phyloP scores from a whole-genome alignment of 176 grass and related monocot genomes.

The Eragrostis curvula region DNA sequence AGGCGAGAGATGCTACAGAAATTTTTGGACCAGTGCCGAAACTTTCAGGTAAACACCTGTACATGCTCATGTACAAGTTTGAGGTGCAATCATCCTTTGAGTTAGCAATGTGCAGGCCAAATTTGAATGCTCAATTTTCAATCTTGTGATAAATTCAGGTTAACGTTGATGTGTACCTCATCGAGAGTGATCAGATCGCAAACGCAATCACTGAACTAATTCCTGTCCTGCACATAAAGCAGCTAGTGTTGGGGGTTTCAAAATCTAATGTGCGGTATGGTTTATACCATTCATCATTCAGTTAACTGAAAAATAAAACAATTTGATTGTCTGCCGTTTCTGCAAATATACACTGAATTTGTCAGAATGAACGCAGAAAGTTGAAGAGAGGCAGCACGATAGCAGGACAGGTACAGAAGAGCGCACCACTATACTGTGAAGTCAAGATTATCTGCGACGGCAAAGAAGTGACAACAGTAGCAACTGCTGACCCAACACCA shows the following conservation, averaged over 20 bases:
- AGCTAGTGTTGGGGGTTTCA: constrained; percentile 65
- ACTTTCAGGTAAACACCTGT: constrained; percentile 53
- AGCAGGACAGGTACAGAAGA: constrained; percentile 75
- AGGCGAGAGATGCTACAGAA: constrained; percentile 74
- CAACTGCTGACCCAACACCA: constrained; percentile 38
- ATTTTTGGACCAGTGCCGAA: constrained; percentile 60
- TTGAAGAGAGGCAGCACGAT: constrained; percentile 57
- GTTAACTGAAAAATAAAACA: neutral
- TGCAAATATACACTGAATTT: constrained; percentile 2
- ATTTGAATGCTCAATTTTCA: neutral
- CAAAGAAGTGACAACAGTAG: constrained; percentile 53
- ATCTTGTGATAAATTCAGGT: constrained; percentile 48
- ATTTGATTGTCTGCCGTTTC: neutral
- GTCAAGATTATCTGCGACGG: constrained; percentile 79
- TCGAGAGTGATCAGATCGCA: constrained; percentile 71
- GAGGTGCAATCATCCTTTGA: neutral
- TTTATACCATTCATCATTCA: neutral
- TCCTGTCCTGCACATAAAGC: constrained; percentile 58
- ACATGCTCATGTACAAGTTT: neutral
- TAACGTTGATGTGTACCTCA: constrained; percentile 60
- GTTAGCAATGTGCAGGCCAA: neutral
- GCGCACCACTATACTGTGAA: constrained; percentile 65
- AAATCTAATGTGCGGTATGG: constrained; percentile 74
- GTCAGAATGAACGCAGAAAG: constrained; percentile 38
- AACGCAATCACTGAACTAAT: constrained; percentile 67